A percentile compares a stretch with the other conserved stretches of the same genome.
Conservation (phyloP, 139 green algal genomes). For the Chlorella sorokiniana region DNA sequence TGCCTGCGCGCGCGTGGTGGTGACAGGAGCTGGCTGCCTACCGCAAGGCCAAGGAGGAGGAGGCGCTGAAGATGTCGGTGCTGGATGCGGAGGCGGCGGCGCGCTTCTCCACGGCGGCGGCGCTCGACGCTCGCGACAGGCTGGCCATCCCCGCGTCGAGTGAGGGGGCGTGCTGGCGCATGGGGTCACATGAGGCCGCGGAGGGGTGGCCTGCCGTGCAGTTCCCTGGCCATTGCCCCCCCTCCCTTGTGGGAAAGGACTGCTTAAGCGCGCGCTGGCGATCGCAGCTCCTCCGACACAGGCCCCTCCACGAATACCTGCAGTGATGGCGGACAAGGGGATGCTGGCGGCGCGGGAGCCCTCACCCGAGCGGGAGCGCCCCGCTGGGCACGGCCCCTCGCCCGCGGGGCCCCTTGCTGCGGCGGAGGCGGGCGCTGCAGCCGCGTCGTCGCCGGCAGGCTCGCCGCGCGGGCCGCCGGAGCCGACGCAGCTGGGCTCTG, state of each 20-base stretch:
- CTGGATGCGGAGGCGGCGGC: constrained; percentile 75
- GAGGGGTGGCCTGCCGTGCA: not conserved
- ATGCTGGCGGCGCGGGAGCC: constrained; percentile 9
- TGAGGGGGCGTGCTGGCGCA: not conserved
- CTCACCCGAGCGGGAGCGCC: not conserved
- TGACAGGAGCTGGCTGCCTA: constrained; percentile 71
- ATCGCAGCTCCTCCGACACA: not conserved
- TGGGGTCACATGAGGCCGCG: not conserved
- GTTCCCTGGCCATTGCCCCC: not conserved
- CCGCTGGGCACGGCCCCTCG: not conserved
- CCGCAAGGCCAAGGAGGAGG: constrained; percentile 64
- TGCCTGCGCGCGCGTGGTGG: not conserved
- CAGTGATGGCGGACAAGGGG: not conserved
- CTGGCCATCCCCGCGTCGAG: constrained; percentile 15
- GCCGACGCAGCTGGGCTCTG: not conserved
- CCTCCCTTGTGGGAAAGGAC: too few relatives aligned
- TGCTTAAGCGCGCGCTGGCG: too few relatives aligned
- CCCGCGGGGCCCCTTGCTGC: not conserved
- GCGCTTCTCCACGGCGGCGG: constrained; percentile 62
- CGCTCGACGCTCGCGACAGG: constrained; percentile 28
- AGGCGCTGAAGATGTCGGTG: constrained; percentile 76
- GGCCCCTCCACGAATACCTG: not conserved
- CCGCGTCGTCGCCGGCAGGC: not conserved
- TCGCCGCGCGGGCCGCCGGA: not conserved
- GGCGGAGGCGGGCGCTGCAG: not conserved